Conservation (phyloP, 2,329 filamentous ascomycete species). For the Scytalidium sp. region DNA sequence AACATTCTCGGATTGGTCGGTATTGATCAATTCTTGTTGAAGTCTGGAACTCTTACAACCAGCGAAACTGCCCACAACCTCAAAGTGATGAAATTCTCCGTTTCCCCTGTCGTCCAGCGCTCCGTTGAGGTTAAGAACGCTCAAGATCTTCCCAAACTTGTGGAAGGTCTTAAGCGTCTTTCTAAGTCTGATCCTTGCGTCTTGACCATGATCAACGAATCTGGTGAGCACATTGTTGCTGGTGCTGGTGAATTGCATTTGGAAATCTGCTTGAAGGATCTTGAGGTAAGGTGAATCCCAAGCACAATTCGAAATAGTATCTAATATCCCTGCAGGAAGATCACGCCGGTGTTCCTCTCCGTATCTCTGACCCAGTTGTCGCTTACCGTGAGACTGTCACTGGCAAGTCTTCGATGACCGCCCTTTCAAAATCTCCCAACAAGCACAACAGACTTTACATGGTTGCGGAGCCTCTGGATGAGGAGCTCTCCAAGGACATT, state of each 20-base stretch:
- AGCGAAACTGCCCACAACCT: slow-evolving; percentile 98
- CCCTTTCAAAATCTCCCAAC: slow-evolving; percentile 99
- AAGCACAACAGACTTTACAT: slow-evolving; percentile 99
- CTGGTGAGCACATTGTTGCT: slow-evolving; percentile 98
- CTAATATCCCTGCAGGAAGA: slow-evolving; percentile 54
- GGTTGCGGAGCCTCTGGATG: slow-evolving; percentile 82
- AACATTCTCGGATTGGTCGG: slow-evolving; percentile 99
- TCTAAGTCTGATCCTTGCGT: slow-evolving; percentile 99
- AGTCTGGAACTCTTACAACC: slow-evolving; percentile 99
- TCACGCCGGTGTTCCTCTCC: slow-evolving; percentile 97
- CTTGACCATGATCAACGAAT: slow-evolving; percentile 81
- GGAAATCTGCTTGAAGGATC: slow-evolving; percentile 99
- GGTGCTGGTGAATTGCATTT: slow-evolving; percentile 99
- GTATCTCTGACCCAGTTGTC: slow-evolving; percentile 96
- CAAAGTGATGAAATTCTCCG: slow-evolving; percentile 99
- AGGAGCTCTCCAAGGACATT: slow-evolving; percentile 89
- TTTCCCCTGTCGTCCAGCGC: slow-evolving; percentile 96
- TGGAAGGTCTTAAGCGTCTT: slow-evolving; percentile 99
- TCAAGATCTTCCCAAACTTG: slow-evolving; percentile 98
- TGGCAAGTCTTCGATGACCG: slow-evolving; percentile 84
- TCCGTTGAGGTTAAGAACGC: slow-evolving; percentile 99
- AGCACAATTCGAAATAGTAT: neutral
- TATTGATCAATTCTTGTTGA: slow-evolving; percentile 99
- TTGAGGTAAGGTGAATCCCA: slow-evolving; percentile 52
- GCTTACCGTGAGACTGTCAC: slow-evolving; percentile 96